Evolutionary conservation across 1,284 basidiomycete genomes (phyloP).

Genomic region (Puccinia brachypodii): DNA sequence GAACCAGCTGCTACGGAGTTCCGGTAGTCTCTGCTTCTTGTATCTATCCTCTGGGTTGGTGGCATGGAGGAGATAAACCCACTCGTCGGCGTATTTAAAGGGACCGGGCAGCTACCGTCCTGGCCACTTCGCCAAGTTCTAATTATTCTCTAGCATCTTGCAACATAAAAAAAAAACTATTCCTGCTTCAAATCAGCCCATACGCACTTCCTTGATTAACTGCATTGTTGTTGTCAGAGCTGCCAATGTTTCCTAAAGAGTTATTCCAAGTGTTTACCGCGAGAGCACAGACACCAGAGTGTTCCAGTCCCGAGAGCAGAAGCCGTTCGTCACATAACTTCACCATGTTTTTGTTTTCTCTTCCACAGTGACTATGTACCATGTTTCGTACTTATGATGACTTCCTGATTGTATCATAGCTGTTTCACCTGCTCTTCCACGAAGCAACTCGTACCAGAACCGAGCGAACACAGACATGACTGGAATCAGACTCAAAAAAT

Average conservation of each 20-base stretch:
- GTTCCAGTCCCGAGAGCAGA: background rate
- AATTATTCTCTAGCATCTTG: background rate
- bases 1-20: background rate
- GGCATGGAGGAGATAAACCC: background rate
- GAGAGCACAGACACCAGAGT: background rate
- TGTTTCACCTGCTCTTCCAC: background rate
- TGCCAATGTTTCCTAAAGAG: background rate
- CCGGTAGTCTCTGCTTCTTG: background rate
- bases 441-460: background rate
- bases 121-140: background rate
- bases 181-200: too few species aligned
- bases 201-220: too few species aligned
- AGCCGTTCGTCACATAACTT: conserved; percentile 5
- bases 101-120: background rate
- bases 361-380: background rate
- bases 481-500: background rate
- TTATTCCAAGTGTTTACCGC: background rate
- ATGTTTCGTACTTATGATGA: background rate
- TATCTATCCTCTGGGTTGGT: background rate
- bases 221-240: too few species aligned
- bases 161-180: too few species aligned
- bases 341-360: background rate
- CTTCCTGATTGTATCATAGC: background rate
- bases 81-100: background rate
- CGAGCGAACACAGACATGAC: background rate